Percentiles rank a stretch among this genome's conserved stretches.
Conservation (phyloP, 2,329 filamentous ascomycete genomes). For the Sporothrix globosa region DNA sequence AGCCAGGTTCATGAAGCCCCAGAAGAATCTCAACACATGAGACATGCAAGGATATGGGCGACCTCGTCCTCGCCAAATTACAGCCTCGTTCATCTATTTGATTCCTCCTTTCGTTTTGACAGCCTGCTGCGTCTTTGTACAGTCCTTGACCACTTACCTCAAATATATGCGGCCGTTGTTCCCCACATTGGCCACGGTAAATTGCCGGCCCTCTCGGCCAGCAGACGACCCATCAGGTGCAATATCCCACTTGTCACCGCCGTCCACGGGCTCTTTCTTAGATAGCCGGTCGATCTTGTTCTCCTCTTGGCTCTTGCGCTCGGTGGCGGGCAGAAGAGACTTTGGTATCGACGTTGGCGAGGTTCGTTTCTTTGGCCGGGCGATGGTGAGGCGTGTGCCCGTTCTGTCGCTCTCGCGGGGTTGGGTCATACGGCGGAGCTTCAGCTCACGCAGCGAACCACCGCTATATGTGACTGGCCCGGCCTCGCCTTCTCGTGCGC, state of each 20-base stretch:
- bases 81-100: slow-evolving; percentile 5
- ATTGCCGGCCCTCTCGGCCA: slow-evolving; percentile 69
- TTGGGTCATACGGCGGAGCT: slow-evolving; percentile 29
- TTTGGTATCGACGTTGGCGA: slow-evolving; percentile 41
- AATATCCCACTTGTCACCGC: slow-evolving; percentile 58
- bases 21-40: background rate
- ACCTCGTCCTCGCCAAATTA: slow-evolving; percentile 16
- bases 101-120: background rate
- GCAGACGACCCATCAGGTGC: slow-evolving; percentile 64
- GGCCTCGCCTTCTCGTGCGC: slow-evolving; percentile 3
- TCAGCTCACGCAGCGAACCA: slow-evolving; percentile 34
- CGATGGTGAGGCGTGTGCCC: slow-evolving; percentile 33
- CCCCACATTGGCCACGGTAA: slow-evolving; percentile 79
- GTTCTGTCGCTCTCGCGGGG: slow-evolving; percentile 29
- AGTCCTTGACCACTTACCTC: slow-evolving; percentile 58
- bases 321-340: slow-evolving; percentile 52
- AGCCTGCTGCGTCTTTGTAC: background rate
- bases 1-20: slow-evolving; percentile 1
- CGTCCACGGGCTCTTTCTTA: slow-evolving; percentile 60
- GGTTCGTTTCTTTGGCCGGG: slow-evolving; percentile 40
- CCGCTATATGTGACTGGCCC: slow-evolving; percentile 3
- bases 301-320: slow-evolving; percentile 51
- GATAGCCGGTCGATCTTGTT: slow-evolving; percentile 44
- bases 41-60: slow-evolving; percentile 11
- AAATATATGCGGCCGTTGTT: slow-evolving; percentile 83